Evolutionary conservation across 1,284 basidiomycete species (phyloP).

Genomic region (Macrocystidia cucumis): DNA sequence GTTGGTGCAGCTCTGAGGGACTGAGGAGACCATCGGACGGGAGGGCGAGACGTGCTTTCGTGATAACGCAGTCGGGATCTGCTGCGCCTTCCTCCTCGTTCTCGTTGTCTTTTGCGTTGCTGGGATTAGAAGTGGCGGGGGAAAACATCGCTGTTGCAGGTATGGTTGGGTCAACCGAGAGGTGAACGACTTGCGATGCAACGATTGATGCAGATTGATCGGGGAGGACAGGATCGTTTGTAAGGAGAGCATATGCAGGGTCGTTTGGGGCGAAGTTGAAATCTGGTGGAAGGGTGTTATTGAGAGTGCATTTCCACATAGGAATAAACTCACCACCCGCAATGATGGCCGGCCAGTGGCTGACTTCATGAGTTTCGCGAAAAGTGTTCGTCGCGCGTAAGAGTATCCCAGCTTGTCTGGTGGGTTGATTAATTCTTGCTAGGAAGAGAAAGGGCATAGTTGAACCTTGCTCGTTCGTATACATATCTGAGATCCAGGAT

Average conservation of each 20-base stretch:
- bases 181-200: slow-evolving; percentile 76
- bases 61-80: slow-evolving; percentile 71
- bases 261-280: slow-evolving; percentile 91
- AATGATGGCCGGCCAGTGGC: slow-evolving; percentile 72
- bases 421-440: slow-evolving; percentile 6
- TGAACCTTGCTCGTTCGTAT: slow-evolving; percentile 80
- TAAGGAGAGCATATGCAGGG: slow-evolving; percentile 78
- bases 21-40: slow-evolving; percentile 69
- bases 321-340: slow-evolving; percentile 61
- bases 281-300: slow-evolving; percentile 40
- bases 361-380: slow-evolving; percentile 35
- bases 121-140: too few relatives aligned
- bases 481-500: slow-evolving; percentile 45
- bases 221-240: slow-evolving; percentile 46
- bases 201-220: slow-evolving; percentile 48
- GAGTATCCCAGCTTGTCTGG: slow-evolving; percentile 65
- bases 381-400: slow-evolving; percentile 61
- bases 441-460: background rate
- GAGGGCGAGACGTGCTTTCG: slow-evolving; percentile 61
- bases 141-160: slow-evolving; percentile 17
- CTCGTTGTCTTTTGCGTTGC: slow-evolving; percentile 31
- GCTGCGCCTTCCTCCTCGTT: slow-evolving; percentile 34
- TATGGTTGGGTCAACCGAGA: slow-evolving; percentile 62
- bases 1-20: slow-evolving; percentile 46
- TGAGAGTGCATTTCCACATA: background rate